A percentile compares a stretch with the other conserved stretches of the same genome.
These are phyloP conservation scores for Sclerotinia glacialis DNA, from an alignment of 2,329 filamentous ascomycete species.

Conservation along the genomic window DNA sequence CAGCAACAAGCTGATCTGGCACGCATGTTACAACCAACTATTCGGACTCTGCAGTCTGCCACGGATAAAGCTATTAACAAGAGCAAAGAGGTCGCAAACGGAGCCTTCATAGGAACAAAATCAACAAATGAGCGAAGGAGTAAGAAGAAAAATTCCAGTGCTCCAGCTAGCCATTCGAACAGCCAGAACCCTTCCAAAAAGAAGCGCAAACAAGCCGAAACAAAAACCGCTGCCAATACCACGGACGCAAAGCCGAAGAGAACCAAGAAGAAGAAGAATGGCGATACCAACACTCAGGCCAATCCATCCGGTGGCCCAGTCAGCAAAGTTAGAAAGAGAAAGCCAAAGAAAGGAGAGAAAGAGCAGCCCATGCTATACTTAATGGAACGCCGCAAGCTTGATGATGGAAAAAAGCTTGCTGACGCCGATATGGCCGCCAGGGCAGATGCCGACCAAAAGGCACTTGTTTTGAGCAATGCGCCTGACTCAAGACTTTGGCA, in stretches of 20 bases:
- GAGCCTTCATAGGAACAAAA: background rate
- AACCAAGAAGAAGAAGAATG: background rate
- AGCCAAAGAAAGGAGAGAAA: background rate
- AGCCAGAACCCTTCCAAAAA: background rate
- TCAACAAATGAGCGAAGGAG: background rate
- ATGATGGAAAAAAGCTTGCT: background rate
- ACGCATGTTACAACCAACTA: background rate
- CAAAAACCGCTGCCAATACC: fast-evolving
- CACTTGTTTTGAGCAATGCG: background rate
- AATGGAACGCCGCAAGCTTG: background rate
- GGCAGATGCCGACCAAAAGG: background rate
- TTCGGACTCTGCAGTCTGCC: background rate
- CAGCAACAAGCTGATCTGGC: background rate
- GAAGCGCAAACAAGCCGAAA: background rate
- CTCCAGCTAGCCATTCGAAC: too few relatives aligned
- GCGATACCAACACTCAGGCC: background rate
- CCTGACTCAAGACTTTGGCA: background rate
- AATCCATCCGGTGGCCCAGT: background rate
- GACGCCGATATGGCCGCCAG: background rate
- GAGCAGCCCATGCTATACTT: background rate
- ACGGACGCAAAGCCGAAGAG: background rate
- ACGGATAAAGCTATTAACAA: background rate
- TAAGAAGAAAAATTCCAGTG: too few relatives aligned
- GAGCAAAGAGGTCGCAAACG: background rate
- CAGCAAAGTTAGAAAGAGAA: background rate